A percentile compares a stretch with the other conserved stretches of the same genome.
Conservation (phyloP, 2,329 filamentous ascomycete species). For the Epichloe sp. region DNA sequence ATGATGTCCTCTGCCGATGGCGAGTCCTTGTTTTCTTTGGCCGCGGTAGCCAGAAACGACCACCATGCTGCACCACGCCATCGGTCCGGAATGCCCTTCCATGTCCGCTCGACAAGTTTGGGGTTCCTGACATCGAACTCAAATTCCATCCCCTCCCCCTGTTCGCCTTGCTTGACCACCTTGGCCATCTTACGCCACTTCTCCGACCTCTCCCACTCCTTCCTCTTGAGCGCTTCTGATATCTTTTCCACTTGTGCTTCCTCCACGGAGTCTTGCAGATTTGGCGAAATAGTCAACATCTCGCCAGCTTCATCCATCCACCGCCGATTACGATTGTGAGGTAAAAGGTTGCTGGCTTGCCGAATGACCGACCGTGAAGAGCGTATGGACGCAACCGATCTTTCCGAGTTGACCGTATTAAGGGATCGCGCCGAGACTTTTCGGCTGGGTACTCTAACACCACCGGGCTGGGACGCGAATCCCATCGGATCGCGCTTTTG, state of each 20-base stretch:
- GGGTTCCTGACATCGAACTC: conserved; percentile 72
- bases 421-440: conserved; percentile 46
- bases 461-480: conserved; percentile 27
- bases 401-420: conserved; percentile 41
- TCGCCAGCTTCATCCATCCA: conserved; percentile 54
- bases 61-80: conserved; percentile 94
- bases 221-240: conserved; percentile 44
- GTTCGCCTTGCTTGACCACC: conserved; percentile 34
- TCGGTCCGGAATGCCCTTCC: conserved; percentile 95
- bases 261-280: conserved; percentile 41
- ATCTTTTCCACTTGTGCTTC: conserved; percentile 39
- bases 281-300: conserved; percentile 49
- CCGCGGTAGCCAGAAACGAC: conserved; percentile 72
- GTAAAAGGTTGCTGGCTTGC: conserved; percentile 44
- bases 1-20: conserved; percentile 60
- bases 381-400: conserved; percentile 37
- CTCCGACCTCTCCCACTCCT: conserved; percentile 49
- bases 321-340: conserved; percentile 46
- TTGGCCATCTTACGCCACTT: conserved; percentile 58
- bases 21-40: conserved; percentile 46
- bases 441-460: conserved; percentile 32
- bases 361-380: conserved; percentile 43
- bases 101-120: conserved; percentile 83
- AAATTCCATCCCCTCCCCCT: conserved; percentile 47
- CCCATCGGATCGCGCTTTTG: conserved; percentile 22